phyloP scores from a whole-genome alignment of 768 basidiomycete species.

The Termitomyces sp. region DNA sequence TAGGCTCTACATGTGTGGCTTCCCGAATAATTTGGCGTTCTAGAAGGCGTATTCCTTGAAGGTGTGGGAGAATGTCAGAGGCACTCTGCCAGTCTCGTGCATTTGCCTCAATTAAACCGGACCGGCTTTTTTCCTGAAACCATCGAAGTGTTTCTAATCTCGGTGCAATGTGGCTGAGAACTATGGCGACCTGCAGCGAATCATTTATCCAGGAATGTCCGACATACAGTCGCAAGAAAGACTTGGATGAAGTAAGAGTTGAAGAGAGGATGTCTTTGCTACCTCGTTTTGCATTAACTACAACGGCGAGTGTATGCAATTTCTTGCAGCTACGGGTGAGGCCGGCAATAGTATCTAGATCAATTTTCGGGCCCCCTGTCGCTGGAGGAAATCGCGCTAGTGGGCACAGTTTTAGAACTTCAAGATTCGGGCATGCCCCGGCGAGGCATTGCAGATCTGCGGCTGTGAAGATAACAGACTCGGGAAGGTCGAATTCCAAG shows the following conservation, averaged over 20 bases:
- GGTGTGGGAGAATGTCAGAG: constrained; percentile 62
- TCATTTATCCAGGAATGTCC: constrained; percentile 72
- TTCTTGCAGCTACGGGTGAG: constrained; percentile 53
- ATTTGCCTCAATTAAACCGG: constrained; percentile 62
- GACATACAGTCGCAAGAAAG: constrained; percentile 65
- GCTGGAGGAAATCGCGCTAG: constrained; percentile 56
- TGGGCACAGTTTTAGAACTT: constrained; percentile 63
- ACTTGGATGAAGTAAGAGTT: constrained; percentile 50
- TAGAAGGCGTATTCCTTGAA: constrained; percentile 58
- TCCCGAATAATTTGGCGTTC: constrained; percentile 43
- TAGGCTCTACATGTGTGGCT: constrained; percentile 16
- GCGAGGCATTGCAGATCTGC: constrained; percentile 55
- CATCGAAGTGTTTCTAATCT: constrained; percentile 63
- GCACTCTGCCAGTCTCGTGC: constrained; percentile 66
- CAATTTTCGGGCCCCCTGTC: constrained; percentile 48
- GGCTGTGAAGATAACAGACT: constrained; percentile 61
- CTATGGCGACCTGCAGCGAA: constrained; percentile 62
- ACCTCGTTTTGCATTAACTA: constrained; percentile 51
- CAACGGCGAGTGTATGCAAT: constrained; percentile 60
- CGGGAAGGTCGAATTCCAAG: constrained; percentile 76
- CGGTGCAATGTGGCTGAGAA: constrained; percentile 76
- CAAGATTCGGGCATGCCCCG: constrained; percentile 59
- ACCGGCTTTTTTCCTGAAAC: constrained; percentile 76
- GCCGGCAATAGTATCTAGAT: constrained; percentile 55
- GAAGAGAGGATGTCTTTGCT: constrained; percentile 39